Base-by-base conservation (phyloP, 495 filamentous ascomycete species). In the Trypethelium eluteriae region DNA sequence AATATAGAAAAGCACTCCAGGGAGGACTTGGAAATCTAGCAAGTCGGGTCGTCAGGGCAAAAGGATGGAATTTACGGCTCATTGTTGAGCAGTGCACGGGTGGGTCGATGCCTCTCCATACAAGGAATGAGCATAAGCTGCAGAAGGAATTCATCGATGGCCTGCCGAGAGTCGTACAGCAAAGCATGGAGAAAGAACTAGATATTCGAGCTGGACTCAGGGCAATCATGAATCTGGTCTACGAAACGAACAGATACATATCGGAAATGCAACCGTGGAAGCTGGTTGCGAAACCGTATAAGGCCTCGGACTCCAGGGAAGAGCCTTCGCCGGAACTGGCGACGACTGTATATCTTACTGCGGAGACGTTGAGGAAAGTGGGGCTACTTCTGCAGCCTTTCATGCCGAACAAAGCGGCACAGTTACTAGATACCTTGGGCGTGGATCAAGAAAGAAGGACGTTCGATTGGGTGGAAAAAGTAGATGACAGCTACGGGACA, bases 321-420 rank as follows among this genome's bases (percentile, higher is more conserved):
- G 5, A 36, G 35, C 16, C 64, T 4, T 5, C 53, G 34, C 18
- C 10, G 16, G 59, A 39, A 10, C n/a, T 62, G 66, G 44, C 12
- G n/a, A 65, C 14, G 64, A 79, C 82, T 49, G 77, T 98, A 50
- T 96, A 84, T 74, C 80, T 89, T 41, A 80, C 81, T 63, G 85
- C 86, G 2, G 94, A 98, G 74, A 83, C 86, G n/a, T 74, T 97
- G 50, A 87, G 94, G 32, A 83, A 97, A 41, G 76, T 79, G 2
- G 91, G 87, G 9, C 96, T 98, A 65, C 78, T 98, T 44, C 78
- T 98, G 38, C 93, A 96, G 75, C 92, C 94, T 2, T 92, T 89
- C 72, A 92, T 98, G 82, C 94, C 94, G 2, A 80, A 76, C n/a
- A 96, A 93, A 75, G 81, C 89, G 57, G 74, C 77, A 41, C 80